Evolutionary conservation across 1,284 basidiomycete genomes (phyloP).

Genomic region (Paramarasmius palmivorus): DNA sequence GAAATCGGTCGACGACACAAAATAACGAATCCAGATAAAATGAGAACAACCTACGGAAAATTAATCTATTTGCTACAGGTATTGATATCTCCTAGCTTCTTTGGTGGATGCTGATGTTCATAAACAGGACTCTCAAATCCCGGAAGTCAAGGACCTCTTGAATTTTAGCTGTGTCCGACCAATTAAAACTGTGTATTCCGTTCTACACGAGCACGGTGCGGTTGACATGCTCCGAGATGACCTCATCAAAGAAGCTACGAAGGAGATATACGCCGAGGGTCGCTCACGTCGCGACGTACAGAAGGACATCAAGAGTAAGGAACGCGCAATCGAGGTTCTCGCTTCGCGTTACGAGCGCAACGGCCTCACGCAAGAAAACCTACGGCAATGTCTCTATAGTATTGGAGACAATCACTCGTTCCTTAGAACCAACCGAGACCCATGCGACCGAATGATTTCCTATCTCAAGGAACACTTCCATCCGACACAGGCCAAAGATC

Average conservation of each 20-base stretch:
- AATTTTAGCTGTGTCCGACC: constrained; percentile 73
- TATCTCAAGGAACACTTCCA: constrained; percentile 77
- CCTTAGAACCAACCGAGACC: constrained; percentile 77
- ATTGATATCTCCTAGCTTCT: not conserved
- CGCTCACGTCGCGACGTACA: constrained; percentile 73
- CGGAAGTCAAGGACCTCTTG: constrained; percentile 74
- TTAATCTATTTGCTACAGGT: constrained; percentile 81
- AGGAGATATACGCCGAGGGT: constrained; percentile 75
- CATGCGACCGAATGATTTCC: constrained; percentile 77
- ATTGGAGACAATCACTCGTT: constrained; percentile 87
- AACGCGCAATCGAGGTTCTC: constrained; percentile 75
- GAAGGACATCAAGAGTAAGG: constrained; percentile 77
- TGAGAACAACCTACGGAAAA: constrained; percentile 86
- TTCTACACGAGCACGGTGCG: constrained; percentile 64
- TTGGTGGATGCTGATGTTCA: constrained; percentile 7
- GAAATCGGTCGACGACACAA: constrained; percentile 82
- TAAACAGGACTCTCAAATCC: constrained; percentile 71
- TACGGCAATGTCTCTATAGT: constrained; percentile 78
- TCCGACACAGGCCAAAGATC: constrained; percentile 61
- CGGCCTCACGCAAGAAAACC: constrained; percentile 58
- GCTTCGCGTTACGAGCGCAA: constrained; percentile 59
- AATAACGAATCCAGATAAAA: constrained; percentile 85
- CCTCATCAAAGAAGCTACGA: constrained; percentile 68
- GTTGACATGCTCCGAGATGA: constrained; percentile 72
- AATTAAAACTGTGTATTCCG: constrained; percentile 68